These are phyloP conservation scores for Tympanopsis confertula DNA, from an alignment of 2,329 filamentous ascomycete species.

Conservation along the genomic window DNA sequence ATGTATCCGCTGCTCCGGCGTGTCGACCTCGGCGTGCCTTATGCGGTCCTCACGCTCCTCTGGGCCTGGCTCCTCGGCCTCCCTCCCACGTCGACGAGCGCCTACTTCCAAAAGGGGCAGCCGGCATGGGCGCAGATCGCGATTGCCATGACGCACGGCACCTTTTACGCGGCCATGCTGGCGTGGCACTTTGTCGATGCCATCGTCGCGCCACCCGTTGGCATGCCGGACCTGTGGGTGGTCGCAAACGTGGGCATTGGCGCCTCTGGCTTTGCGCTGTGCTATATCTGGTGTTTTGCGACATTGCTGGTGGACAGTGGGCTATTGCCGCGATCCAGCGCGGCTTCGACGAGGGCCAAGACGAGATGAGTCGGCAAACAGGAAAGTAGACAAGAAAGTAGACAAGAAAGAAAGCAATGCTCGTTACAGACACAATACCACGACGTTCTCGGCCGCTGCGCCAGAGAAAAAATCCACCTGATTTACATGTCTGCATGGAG, in stretches of 20 bases:
- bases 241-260: constrained; percentile 83
- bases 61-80: constrained; percentile 89
- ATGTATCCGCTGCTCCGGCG: constrained; percentile 83
- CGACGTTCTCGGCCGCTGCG: no score
- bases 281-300: constrained; percentile 84
- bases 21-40: constrained; percentile 75
- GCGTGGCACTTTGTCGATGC: constrained; percentile 71
- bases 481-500: no score
- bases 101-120: constrained; percentile 47
- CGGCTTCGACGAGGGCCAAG: no score
- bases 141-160: constrained; percentile 58
- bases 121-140: constrained; percentile 37
- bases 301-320: constrained; percentile 51
- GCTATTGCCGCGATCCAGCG: no score
- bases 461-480: no score
- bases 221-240: constrained; percentile 89
- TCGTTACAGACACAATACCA: no score
- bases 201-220: constrained; percentile 52
- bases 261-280: constrained; percentile 71
- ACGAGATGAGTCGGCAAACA: no score
- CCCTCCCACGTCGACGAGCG: constrained; percentile 62
- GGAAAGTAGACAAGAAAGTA: no score
- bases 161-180: constrained; percentile 68
- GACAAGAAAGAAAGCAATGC: no score
- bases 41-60: constrained; percentile 70